A percentile compares a stretch with the other conserved stretches of the same genome.
phyloP scores from a whole-genome alignment of 495 filamentous ascomycete species.

The Pseudomonodictys pantanalensis region DNA sequence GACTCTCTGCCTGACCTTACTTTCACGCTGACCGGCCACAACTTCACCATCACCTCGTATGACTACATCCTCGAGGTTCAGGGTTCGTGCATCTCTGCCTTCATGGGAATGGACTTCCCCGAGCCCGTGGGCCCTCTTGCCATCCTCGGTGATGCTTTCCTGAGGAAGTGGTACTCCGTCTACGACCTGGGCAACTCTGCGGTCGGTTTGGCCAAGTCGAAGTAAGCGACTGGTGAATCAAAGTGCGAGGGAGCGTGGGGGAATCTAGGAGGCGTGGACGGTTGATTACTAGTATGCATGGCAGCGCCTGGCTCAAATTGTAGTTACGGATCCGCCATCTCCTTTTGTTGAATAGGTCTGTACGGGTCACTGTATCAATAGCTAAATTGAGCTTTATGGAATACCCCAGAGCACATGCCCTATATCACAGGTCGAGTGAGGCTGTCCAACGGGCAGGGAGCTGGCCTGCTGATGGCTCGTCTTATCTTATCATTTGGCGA shows the following conservation, averaged over 20 bases:
- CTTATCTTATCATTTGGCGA: no score
- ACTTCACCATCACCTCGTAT: constrained; percentile 83
- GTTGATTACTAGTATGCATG: not conserved
- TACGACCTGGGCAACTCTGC: constrained; percentile 84
- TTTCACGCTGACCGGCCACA: constrained; percentile 81
- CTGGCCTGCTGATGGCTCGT: no score
- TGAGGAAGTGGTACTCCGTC: constrained; percentile 94
- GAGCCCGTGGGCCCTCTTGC: constrained; percentile 87
- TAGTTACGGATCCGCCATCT: constrained; percentile 11
- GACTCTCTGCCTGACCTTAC: constrained; percentile 79
- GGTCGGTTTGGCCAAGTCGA: constrained; percentile 84
- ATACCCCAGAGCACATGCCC: no score
- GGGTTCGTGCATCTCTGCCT: constrained; percentile 92
- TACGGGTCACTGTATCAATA: constrained; percentile 9
- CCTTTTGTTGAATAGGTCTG: not conserved
- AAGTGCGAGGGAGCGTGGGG: no score
- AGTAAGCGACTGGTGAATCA: no score
- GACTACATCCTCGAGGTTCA: constrained; percentile 97
- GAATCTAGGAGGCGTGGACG: not conserved
- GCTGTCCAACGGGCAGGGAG: no score
- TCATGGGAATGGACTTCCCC: constrained; percentile 98
- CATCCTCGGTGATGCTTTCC: constrained; percentile 96
- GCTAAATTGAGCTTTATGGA: constrained; percentile 15
- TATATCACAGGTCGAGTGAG: no score
- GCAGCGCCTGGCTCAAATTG: constrained; percentile 13